phyloP scores from a whole-genome alignment of 2,329 filamentous ascomycete species.

The Fusarium fujikuroi region DNA sequence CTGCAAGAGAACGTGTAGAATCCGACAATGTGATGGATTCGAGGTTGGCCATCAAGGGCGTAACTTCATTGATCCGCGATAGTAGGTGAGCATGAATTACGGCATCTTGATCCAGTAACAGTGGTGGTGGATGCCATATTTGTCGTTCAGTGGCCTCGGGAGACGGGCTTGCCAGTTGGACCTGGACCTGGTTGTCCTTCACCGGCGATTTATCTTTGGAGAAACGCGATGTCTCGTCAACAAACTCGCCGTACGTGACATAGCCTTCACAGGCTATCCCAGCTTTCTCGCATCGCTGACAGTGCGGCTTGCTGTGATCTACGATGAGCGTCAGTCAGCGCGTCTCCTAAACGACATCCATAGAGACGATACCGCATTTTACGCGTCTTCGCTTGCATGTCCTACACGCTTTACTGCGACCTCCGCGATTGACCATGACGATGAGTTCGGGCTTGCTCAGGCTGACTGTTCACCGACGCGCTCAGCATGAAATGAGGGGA shows the following conservation, averaged over 20 bases:
- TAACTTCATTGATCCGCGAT: slow-evolving; percentile 7
- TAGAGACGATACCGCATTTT: slow-evolving; percentile 12
- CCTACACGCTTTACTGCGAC: slow-evolving; percentile 22
- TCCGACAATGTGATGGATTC: neutral
- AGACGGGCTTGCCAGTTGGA: accelerated
- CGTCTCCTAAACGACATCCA: too few species aligned
- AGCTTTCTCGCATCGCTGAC: slow-evolving; percentile 13
- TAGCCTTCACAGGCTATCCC: slow-evolving; percentile 8
- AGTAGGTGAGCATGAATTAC: slow-evolving; percentile 10
- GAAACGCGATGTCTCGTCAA: slow-evolving; percentile 15
- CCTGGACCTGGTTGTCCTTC: neutral
- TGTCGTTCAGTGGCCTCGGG: neutral
- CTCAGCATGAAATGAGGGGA: neutral
- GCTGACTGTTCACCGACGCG: neutral
- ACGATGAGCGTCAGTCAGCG: neutral
- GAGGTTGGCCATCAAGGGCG: slow-evolving; percentile 3
- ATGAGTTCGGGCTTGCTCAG: neutral
- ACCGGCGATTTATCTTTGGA: neutral
- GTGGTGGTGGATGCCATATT: accelerated
- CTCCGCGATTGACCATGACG: slow-evolving; percentile 22
- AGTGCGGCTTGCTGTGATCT: slow-evolving; percentile 20
- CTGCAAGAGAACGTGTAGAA: neutral
- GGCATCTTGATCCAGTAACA: neutral
- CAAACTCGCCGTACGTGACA: neutral
- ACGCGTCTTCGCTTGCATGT: slow-evolving; percentile 27